These are phyloP conservation scores for Senna tora DNA, from an alignment of 306 rosid genomes.

Conservation along the genomic window DNA sequence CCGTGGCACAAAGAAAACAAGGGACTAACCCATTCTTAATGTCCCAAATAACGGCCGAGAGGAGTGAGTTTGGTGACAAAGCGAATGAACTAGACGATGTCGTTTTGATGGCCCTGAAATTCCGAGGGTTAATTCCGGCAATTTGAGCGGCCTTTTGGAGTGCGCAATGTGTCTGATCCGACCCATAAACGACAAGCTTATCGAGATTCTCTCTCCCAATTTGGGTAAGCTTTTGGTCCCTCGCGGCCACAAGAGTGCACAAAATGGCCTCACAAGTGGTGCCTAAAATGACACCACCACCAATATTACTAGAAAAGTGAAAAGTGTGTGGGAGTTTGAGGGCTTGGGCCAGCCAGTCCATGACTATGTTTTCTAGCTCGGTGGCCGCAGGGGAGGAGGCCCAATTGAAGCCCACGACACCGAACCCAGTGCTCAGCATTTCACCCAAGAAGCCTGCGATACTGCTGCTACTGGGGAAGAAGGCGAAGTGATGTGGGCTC, in stretches of 20 bases:
- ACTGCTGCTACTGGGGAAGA: conserved; percentile 55
- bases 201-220: conserved; percentile 21
- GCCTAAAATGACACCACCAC: conserved; percentile 64
- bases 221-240: conserved; percentile 40
- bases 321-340: conserved; percentile 51
- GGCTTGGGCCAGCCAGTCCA: conserved; percentile 66
- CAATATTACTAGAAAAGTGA: conserved; percentile 49
- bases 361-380: conserved; percentile 63
- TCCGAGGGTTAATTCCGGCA: conserved; percentile 51
- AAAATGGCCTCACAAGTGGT: conserved; percentile 65
- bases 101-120: conserved; percentile 46
- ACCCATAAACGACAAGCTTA: conserved; percentile 62
- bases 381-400: conserved; percentile 67
- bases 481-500: conserved; percentile 63
- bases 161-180: conserved; percentile 70
- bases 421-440: conserved; percentile 58
- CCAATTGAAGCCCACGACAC: conserved; percentile 70
- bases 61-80: conserved; percentile 43
- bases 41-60: conserved; percentile 38
- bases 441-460: conserved; percentile 66
- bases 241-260: conserved; percentile 63
- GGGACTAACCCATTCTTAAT: conserved; percentile 55
- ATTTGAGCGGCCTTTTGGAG: conserved; percentile 56
- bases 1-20: conserved; percentile 54
- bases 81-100: conserved; percentile 29